Evolutionary conservation across 2,329 filamentous ascomycete genomes (phyloP).

Genomic region (Canariomyces notabilis): DNA sequence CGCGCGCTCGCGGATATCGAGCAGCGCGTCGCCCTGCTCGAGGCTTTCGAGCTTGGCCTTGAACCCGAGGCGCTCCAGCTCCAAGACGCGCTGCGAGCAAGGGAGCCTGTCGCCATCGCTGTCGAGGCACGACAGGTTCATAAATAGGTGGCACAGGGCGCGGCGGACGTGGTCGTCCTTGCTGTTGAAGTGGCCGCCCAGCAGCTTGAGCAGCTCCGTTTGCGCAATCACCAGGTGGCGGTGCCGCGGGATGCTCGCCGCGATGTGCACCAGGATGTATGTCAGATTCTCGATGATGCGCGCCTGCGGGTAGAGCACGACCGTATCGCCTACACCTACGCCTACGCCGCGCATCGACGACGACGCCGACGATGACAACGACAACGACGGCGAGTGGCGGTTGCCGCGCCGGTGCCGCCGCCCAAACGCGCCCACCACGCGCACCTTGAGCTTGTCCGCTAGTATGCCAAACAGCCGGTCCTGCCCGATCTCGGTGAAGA

Average conservation of each 20-base stretch:
- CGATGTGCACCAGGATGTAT: constrained; percentile 82
- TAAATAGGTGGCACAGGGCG: constrained; percentile 76
- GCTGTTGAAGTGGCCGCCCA: constrained; percentile 70
- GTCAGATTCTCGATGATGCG: constrained; percentile 75
- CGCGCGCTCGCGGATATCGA: constrained; percentile 79
- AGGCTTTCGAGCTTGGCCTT: constrained; percentile 59
- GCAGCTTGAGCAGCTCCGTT: constrained; percentile 65
- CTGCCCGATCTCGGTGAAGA: constrained; percentile 71
- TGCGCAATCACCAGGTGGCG: constrained; percentile 74
- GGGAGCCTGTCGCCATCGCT: constrained; percentile 61
- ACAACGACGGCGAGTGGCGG: no score
- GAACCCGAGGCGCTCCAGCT: constrained; percentile 69
- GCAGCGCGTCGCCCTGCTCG: constrained; percentile 61
- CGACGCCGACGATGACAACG: no score
- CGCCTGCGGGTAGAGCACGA: constrained; percentile 51
- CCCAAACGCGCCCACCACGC: constrained; percentile 49
- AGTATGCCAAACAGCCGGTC: constrained; percentile 77
- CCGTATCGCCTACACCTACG: no score
- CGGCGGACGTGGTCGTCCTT: constrained; percentile 68
- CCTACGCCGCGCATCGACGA: no score
- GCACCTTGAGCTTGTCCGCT: constrained; percentile 67
- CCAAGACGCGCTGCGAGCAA: constrained; percentile 60
- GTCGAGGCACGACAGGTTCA: constrained; percentile 81
- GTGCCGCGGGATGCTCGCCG: constrained; percentile 73
- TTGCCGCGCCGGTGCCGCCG: constrained; percentile 40